phyloP scores from a whole-genome alignment of 257 asterid genomes.

The Haberlea rhodopensis region DNA sequence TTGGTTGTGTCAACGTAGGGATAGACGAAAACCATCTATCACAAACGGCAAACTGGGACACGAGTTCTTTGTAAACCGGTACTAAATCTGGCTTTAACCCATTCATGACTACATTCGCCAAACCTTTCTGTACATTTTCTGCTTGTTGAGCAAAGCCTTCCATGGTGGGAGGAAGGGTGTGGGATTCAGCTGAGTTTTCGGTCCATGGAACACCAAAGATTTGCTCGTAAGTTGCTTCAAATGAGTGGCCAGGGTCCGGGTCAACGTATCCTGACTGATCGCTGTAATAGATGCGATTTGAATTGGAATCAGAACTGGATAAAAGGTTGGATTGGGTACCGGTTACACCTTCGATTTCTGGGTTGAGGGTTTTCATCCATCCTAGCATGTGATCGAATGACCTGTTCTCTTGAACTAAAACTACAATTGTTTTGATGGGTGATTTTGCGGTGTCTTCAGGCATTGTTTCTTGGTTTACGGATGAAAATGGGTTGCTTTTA shows the following conservation, averaged over 20 bases:
- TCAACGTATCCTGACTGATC: slow-evolving; percentile 49
- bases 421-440: slow-evolving; percentile 70
- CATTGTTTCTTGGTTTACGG: slow-evolving; percentile 25
- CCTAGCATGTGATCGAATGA: slow-evolving; percentile 81
- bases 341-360: slow-evolving; percentile 60
- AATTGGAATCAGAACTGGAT: slow-evolving; percentile 36
- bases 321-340: slow-evolving; percentile 63
- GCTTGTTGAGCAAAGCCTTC: slow-evolving; percentile 83
- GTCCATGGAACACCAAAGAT: slow-evolving; percentile 52
- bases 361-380: slow-evolving; percentile 75
- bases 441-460: slow-evolving; percentile 27
- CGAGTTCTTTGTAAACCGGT: slow-evolving; percentile 54
- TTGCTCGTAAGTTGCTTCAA: slow-evolving; percentile 60
- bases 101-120: slow-evolving; percentile 61
- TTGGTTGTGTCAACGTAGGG: slow-evolving; percentile 69
- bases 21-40: slow-evolving; percentile 71
- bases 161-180: slow-evolving; percentile 44
- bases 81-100: slow-evolving; percentile 57
- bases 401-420: slow-evolving; percentile 74
- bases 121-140: slow-evolving; percentile 44
- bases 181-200: slow-evolving; percentile 24
- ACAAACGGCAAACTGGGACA: slow-evolving; percentile 64
- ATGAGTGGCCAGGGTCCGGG: slow-evolving; percentile 73
- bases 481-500: too few relatives aligned
- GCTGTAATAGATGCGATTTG: slow-evolving; percentile 33